Evolutionary conservation across 495 filamentous ascomycete species (phyloP).

Genomic region (Apodospora peruviana): DNA sequence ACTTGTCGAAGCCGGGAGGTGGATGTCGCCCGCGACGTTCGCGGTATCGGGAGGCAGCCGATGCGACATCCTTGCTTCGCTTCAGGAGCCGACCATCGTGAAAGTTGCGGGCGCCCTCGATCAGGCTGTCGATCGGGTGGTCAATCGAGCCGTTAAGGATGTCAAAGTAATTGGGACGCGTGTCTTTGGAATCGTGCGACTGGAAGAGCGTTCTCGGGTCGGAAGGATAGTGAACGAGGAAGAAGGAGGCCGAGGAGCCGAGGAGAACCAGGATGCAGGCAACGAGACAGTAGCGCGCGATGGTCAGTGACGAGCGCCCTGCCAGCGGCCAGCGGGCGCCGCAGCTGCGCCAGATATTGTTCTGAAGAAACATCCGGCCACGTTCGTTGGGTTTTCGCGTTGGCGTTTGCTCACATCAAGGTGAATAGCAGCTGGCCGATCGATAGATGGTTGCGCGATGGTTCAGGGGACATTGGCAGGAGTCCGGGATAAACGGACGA

Average conservation of each 20-base stretch:
- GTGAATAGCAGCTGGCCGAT: too few species aligned
- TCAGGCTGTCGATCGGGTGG: slow-evolving; percentile 41
- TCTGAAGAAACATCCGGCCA: neutral
- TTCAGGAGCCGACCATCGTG: slow-evolving; percentile 33
- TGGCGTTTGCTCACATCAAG: too few species aligned
- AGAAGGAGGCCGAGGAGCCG: neutral
- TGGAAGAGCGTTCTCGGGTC: neutral
- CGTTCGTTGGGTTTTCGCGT: too few species aligned
- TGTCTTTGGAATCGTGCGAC: neutral
- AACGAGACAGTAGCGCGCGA: neutral
- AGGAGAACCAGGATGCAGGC: neutral
- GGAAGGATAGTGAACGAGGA: neutral
- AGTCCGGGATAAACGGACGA: too few species aligned
- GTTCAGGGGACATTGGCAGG: too few species aligned
- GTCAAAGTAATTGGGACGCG: neutral
- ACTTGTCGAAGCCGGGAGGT: slow-evolving; percentile 61
- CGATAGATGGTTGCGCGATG: too few species aligned
- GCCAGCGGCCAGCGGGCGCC: neutral
- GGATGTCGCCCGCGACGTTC: slow-evolving; percentile 59
- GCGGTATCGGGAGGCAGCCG: slow-evolving; percentile 54
- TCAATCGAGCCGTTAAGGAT: neutral
- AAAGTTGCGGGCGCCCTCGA: slow-evolving; percentile 27
- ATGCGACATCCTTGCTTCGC: slow-evolving; percentile 41
- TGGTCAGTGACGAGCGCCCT: neutral
- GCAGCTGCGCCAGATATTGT: neutral